phyloP scores from a whole-genome alignment of 2,329 filamentous ascomycete genomes.

The Colletotrichum trifolii region DNA sequence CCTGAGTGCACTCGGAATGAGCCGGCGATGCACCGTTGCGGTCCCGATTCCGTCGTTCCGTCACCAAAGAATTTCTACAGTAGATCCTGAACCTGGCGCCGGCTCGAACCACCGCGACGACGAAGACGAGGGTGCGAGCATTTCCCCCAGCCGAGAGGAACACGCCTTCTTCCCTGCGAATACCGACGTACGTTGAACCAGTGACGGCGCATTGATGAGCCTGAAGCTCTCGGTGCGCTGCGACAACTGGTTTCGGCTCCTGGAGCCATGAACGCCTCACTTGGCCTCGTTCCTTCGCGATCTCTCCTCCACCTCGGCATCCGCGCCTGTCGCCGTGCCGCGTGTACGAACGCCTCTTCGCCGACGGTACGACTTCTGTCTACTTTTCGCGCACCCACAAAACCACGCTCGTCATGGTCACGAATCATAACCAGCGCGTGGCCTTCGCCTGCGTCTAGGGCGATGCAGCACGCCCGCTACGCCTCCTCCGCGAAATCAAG shows the following conservation, averaged over 20 bases:
- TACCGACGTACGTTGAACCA: neutral
- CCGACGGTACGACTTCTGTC: slow-evolving; percentile 23
- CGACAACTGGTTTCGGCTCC: slow-evolving; percentile 9
- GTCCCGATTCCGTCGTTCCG: slow-evolving; percentile 12
- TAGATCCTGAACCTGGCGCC: neutral
- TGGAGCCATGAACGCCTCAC: slow-evolving; percentile 36
- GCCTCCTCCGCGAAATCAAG: slow-evolving; percentile 29
- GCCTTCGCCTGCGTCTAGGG: slow-evolving; percentile 22
- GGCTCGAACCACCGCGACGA: slow-evolving; percentile 21
- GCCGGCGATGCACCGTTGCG: slow-evolving; percentile 14
- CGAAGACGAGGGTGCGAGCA: neutral
- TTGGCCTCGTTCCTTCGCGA: slow-evolving; percentile 33
- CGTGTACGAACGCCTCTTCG: neutral
- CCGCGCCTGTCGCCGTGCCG: slow-evolving; percentile 15
- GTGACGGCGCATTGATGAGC: slow-evolving; percentile 32
- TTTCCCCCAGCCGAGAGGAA: too few species aligned
- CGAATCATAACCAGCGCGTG: slow-evolving; percentile 9
- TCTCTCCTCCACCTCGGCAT: slow-evolving; percentile 32
- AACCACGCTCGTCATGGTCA: slow-evolving; percentile 24
- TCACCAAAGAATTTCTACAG: slow-evolving; percentile 25
- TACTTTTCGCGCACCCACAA: slow-evolving; percentile 4
- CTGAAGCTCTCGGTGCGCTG: slow-evolving; percentile 25
- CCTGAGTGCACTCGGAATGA: slow-evolving; percentile 5
- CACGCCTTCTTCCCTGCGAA: neutral
- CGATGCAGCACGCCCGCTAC: slow-evolving; percentile 1